phyloP scores from a whole-genome alignment of 1,284 basidiomycete species.

The Schizophyllum commune region DNA sequence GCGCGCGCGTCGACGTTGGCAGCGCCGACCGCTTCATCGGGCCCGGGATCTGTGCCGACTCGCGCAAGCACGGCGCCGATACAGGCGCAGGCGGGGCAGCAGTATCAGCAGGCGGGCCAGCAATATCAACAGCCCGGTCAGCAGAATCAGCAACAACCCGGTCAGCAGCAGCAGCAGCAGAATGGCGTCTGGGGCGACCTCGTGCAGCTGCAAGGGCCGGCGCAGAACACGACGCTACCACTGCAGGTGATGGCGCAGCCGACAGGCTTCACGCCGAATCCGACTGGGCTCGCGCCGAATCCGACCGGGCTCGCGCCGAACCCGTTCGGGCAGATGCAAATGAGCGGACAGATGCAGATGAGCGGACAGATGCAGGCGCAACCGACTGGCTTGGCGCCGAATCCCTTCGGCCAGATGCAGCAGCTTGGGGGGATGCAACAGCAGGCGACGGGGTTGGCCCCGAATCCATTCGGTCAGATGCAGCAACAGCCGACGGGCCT shows the following conservation, averaged over 20 bases:
- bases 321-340: neutral
- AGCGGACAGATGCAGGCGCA: neutral
- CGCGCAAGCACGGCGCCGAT: neutral
- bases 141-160: neutral
- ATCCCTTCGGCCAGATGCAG: neutral
- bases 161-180: neutral
- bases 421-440: neutral
- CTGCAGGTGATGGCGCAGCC: neutral
- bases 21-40: neutral
- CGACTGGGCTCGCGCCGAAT: neutral
- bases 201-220: neutral
- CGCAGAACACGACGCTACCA: neutral
- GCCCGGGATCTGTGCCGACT: neutral
- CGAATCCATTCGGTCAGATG: neutral
- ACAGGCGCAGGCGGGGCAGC: neutral
- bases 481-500: neutral
- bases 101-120: neutral
- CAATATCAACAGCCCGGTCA: neutral
- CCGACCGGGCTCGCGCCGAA: neutral
- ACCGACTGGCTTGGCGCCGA: neutral
- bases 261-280: neutral
- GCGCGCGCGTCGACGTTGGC: neutral
- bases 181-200: conserved; percentile 1
- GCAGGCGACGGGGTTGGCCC: neutral
- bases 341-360: neutral